Evolutionary conservation across 2,329 filamentous ascomycete species (phyloP), one percentile per base, ranked within the genome.

Genomic region (Fusarium devonianum): DNA sequence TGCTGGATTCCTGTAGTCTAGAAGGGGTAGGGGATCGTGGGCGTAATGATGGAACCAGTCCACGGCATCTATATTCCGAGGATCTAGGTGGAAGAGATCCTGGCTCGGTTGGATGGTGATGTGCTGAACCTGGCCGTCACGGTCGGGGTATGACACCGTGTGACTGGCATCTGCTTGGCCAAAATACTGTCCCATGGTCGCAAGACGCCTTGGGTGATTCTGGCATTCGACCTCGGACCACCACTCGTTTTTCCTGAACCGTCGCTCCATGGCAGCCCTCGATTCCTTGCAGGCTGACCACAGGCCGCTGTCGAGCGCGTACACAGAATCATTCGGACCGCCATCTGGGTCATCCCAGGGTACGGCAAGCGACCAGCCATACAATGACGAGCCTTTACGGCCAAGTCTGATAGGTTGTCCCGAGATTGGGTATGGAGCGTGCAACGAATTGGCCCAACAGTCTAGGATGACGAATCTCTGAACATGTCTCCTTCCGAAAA

Each of bases 221-320:
- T 38, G 28, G 1, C 28, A 23, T 7, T 40, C 21, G 2, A 37
- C 1, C 3, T 35, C 16, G 3, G 56, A 59, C 51, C 56, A 59
- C 56, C 56, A 59, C 19, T 59, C 51, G 13, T 59, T 59, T 13
- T 8, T 56, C 0, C 1, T 7, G n/a, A 59, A 59, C 0, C 12
- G 13, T 9, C 17, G 22, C 7, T 59, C 42, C 33, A 59, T 53
- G 1, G 56, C 56, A 3, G 19, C 36, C 4, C 51, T 56, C 6
- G 56, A 59, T 2, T 41, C 46, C 10, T 35, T 39, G 5, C 56
- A 43, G 4, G 35, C 5, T 2, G 17, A 42, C 56, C 56, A 59
- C 0, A 59, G 46, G 4, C 28, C 41, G 17, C 56, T 59, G 9
- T 59, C 56, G 2, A 44, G 16, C 4, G 47, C 2, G 22, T 53